Evolutionary conservation across 2,329 filamentous ascomycete genomes (phyloP).

Genomic region (Neofusicoccum cordaticola): DNA sequence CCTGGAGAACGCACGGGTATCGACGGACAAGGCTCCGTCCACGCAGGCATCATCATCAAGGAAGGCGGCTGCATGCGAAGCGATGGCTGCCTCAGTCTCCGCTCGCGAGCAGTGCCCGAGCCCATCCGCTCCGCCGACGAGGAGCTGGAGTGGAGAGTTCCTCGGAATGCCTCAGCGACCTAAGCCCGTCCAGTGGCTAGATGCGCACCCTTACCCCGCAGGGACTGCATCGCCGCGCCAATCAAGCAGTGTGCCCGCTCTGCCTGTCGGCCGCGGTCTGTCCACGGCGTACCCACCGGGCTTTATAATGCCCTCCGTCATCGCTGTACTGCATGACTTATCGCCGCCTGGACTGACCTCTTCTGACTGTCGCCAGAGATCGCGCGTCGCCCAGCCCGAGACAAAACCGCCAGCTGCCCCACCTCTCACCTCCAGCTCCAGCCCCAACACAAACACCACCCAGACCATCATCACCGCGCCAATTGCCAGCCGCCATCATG

Average conservation of each 20-base stretch:
- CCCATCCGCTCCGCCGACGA: background rate
- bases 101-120: background rate
- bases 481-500: conserved; percentile 7
- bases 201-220: background rate
- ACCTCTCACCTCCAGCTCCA: background rate
- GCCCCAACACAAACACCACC: background rate
- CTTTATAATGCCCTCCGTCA: background rate
- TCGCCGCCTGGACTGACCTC: background rate
- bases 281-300: background rate
- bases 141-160: background rate
- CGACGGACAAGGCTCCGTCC: no score
- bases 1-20: no score
- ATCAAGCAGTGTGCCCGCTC: background rate
- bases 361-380: background rate
- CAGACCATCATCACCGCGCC: no score
- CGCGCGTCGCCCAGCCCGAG: background rate
- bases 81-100: background rate
- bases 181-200: no score
- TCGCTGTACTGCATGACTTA: background rate
- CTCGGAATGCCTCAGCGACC: background rate
- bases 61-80: no score
- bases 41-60: no score
- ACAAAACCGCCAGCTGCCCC: background rate
- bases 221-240: background rate
- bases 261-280: background rate